Evolutionary conservation across 805 yeast genomes (phyloP).

Genomic region (Hanseniaspora occidentalis): DNA sequence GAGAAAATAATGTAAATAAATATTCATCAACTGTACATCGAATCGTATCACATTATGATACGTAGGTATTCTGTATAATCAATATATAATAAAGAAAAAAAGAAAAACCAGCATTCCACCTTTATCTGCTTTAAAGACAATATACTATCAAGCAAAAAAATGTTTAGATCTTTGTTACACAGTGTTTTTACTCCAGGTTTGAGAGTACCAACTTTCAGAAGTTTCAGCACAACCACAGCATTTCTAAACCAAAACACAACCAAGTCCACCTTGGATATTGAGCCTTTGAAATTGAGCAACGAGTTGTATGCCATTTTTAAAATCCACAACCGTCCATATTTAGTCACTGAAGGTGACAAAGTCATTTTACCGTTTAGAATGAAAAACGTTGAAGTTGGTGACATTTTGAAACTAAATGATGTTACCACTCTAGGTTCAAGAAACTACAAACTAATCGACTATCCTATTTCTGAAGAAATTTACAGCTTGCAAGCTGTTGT

Average conservation of each 20-base stretch:
- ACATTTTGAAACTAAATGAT: slow-evolving; percentile 56
- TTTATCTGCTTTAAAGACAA: neutral
- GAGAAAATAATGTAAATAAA: too few relatives aligned
- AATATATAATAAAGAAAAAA: neutral
- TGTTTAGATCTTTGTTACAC: neutral
- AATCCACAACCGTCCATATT: slow-evolving; percentile 72
- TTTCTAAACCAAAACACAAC: neutral
- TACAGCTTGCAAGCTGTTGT: slow-evolving; percentile 65
- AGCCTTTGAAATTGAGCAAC: slow-evolving; percentile 54
- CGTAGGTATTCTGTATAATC: too few relatives aligned
- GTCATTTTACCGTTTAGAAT: slow-evolving; percentile 68
- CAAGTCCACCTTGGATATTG: slow-evolving; percentile 27
- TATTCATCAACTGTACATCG: too few relatives aligned
- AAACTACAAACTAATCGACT: slow-evolving; percentile 54
- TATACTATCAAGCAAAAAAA: neutral
- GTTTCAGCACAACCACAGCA: neutral
- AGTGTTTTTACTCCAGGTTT: too few relatives aligned
- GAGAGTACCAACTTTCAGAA: neutral
- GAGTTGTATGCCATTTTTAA: slow-evolving; percentile 71
- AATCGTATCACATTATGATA: too few relatives aligned
- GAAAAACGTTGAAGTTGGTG: slow-evolving; percentile 74
- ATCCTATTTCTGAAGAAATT: slow-evolving; percentile 38
- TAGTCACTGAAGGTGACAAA: slow-evolving; percentile 85
- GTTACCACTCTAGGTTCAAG: slow-evolving; percentile 79
- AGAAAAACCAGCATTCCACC: neutral